Evolutionary conservation across 164 flowering plant species (phyloP), one percentile per base, ranked within the genome.

Genomic region (Tetrastigma voinierianum): DNA sequence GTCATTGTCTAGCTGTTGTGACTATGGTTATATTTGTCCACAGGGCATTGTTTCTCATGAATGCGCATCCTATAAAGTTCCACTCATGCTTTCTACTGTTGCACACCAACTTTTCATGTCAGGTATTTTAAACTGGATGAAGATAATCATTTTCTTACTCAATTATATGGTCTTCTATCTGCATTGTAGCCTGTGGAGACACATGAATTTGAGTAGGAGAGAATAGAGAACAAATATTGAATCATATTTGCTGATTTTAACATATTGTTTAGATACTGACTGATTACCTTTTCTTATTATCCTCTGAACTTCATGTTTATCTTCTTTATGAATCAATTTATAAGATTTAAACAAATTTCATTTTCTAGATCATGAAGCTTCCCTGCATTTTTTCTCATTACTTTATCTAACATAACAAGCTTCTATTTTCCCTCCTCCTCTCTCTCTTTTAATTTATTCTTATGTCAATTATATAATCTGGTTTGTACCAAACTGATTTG

Each of bases 31-130:
- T 62, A 51, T 20, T 70, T 61, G 46, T 75, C 59, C 68, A 14
- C 77, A 96, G 99, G 99, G 97, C 11, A 96, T 96, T 84, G 98
- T 91, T 71, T 65, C 83, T 67, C 91, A 79, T 64, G 99, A 96
- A 78, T 68, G 89, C 65, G 76, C 88, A 51, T 69, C 72, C 21
- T 87, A 66, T 47, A 88, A 84, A 78, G 77, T 96, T 78, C 97
- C 99, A 25, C 96, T 96, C 72, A 90, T 80, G 64, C 52, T 96
- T 62, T 75, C 99, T 61, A 81, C 87, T 32, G 79, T 83, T 70
- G 96, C 97, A 51, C 95, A 85, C 78, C 97, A 96, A 69, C 80
- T 88, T 56, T 96, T 91, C 70, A 72, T 96, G 48, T 74, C 97
- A 82, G 98, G 99, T 96, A 54, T 4, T 47, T 12, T 52, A 9